A percentile compares a stretch with the other conserved stretches of the same genome.
Evolutionary conservation across 2,329 filamentous ascomycete species (phyloP).

Genomic region (Decorospora gaudefroyi): DNA sequence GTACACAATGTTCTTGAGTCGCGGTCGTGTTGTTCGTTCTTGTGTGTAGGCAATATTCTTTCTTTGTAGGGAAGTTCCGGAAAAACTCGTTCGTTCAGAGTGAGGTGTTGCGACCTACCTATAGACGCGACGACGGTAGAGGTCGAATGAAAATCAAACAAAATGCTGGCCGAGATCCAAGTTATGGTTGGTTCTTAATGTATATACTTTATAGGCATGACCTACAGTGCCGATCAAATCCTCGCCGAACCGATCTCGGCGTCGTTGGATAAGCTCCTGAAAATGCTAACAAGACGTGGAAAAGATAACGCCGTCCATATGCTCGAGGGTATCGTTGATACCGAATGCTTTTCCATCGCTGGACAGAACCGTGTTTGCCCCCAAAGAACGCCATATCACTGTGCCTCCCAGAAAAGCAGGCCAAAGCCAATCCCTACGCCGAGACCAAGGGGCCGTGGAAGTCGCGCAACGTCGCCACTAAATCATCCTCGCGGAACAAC

Average conservation of each 20-base stretch:
- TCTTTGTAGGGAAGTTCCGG: too few species aligned
- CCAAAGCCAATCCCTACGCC: constrained; percentile 13
- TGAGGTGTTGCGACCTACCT: too few species aligned
- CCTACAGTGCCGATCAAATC: not conserved
- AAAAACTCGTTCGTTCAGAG: too few species aligned
- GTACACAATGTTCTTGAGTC: too few species aligned
- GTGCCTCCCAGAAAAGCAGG: not conserved
- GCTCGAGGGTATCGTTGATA: constrained; percentile 10
- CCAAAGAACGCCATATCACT: constrained; percentile 2
- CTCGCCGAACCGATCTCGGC: too few species aligned
- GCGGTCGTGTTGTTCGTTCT: too few species aligned
- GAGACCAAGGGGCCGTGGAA: constrained; percentile 44
- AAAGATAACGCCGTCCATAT: constrained; percentile 9
- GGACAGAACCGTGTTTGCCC: not conserved
- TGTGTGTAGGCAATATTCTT: too few species aligned
- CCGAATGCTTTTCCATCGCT: constrained; percentile 11
- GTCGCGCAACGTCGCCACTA: constrained; percentile 82
- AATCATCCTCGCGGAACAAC: constrained; percentile 78
- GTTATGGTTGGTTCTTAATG: not conserved
- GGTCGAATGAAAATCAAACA: too few species aligned
- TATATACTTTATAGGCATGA: not conserved
- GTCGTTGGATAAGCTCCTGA: not conserved
- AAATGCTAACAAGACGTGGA: not conserved
- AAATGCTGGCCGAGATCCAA: too few species aligned
- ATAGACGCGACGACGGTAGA: too few species aligned